Conservation (phyloP, 345 rosid species). For the Rhizophora apiculata region DNA sequence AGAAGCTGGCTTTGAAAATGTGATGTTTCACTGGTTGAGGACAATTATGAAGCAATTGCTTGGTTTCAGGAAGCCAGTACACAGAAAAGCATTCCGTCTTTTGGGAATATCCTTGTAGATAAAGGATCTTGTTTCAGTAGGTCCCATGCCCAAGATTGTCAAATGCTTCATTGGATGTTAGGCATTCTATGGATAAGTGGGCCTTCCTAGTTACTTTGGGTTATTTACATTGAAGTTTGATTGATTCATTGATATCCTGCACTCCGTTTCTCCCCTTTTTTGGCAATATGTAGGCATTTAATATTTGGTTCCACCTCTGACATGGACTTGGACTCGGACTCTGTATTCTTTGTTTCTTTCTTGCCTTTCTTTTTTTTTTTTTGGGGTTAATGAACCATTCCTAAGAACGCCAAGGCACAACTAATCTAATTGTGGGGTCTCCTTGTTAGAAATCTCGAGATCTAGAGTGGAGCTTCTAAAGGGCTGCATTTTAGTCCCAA, state of each 20-base stretch:
- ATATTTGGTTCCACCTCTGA: background rate
- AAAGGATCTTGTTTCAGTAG: slow-evolving; percentile 27
- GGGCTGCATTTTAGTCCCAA: no score
- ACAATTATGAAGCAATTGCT: slow-evolving; percentile 9
- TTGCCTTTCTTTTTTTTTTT: background rate
- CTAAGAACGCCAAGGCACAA: no score
- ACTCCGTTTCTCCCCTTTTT: background rate
- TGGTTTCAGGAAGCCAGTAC: slow-evolving; percentile 13
- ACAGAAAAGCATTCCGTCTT: slow-evolving; percentile 1
- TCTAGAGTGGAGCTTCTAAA: no score
- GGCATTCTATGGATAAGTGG: slow-evolving; percentile 12
- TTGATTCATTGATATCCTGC: background rate
- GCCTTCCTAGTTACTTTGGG: slow-evolving; percentile 8
- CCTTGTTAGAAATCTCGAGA: no score
- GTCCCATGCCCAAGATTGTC: slow-evolving; percentile 14
- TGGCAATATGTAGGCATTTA: background rate
- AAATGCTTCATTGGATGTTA: slow-evolving; percentile 14
- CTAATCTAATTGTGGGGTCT: no score
- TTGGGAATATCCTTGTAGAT: slow-evolving; percentile 28
- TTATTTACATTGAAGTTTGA: slow-evolving; percentile 2
- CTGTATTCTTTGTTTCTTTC: background rate
- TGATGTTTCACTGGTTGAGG: slow-evolving; percentile 27
- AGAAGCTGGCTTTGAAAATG: slow-evolving; percentile 70
- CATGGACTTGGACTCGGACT: background rate
- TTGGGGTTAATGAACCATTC: no score